Evolutionary conservation across 108 stramenopile genomes (phyloP), one percentile per base, ranked within the genome.

Genomic region (Licmophora abbreviata): DNA sequence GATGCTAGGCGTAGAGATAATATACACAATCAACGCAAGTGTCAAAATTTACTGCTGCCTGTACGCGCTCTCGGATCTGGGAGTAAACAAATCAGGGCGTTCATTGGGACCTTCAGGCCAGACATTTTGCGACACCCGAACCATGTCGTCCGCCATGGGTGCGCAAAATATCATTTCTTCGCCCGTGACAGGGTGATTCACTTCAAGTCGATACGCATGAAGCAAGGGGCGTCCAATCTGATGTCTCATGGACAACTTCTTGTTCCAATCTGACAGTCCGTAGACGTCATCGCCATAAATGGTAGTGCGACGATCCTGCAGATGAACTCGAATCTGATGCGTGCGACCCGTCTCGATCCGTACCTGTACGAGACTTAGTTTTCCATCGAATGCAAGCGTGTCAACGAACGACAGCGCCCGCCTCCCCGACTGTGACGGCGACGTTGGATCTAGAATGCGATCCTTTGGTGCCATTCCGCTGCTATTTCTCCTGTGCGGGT

Each of bases 281-380:
- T 97, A 97, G 3, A 95, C 69, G 48, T 92, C 94, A 68, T 97
- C 96, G 17, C 96, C 96, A 51, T 94, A 85, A 31, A 97, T 83
- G 7, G 95, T 91, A 37, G 94, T 97, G 11, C 85, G 83, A 22
- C 93, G 84, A 81, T 95, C 88, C 76, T 93, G 87, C 17, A 93
- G 54, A 56, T 96, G 92, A 28, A 86, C 91, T 50, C 90, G 76
- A 51, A 79, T 72, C 77, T 97, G 96, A 57, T 97, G 96, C 12
- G 96, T 97, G 17, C 96, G 72, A 11, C 96, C 96, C 15, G 96
- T 97, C 36, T 91, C 92, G 41, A 97, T 97, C 33, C 69, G 50
- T 31, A 95, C 92, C 61, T 88, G 71, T 24, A 84, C 94, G 7
- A 97, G 49, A 10, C 68, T 58, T 1, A 97, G 79, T 60, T 94